phyloP scores from a whole-genome alignment of 192 early-diverging fungal species.

The Gamsiella multidivaricata region DNA sequence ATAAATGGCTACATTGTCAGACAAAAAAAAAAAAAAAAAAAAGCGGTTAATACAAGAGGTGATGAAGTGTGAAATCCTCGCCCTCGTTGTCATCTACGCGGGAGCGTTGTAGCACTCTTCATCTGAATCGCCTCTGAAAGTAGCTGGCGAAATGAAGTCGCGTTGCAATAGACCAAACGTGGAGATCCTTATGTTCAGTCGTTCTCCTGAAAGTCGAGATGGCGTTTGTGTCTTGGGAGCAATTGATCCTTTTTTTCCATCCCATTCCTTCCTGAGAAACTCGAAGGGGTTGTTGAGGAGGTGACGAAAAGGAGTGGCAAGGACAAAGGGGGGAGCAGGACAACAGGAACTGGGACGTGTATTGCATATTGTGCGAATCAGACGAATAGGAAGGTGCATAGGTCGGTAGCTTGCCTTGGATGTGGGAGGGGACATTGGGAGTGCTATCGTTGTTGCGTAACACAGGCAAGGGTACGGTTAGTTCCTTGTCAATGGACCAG shows the following conservation, averaged over 20 bases:
- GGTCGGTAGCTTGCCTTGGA: constrained; percentile 30
- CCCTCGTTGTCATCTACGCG: too few species aligned
- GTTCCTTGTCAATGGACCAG: background rate
- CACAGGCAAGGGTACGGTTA: background rate
- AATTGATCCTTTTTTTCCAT: constrained; percentile 1
- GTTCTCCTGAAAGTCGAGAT: constrained; percentile 8
- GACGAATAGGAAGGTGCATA: background rate
- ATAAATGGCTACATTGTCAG: constrained; percentile 24
- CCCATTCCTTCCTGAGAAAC: constrained; percentile 12
- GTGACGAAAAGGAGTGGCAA: background rate
- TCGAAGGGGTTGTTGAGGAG: constrained; percentile 10
- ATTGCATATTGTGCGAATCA: too few species aligned
- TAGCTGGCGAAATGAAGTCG: too few species aligned
- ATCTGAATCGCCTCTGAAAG: too few species aligned
- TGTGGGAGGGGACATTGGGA: constrained; percentile 34
- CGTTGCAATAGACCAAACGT: too few species aligned
- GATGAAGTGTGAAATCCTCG: too few species aligned
- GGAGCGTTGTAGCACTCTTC: background rate
- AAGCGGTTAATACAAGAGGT: constrained; percentile 1
- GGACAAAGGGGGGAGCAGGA: background rate
- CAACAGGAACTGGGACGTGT: background rate
- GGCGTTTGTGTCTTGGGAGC: background rate
- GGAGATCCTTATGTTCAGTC: too few species aligned
- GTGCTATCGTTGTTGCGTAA: constrained; percentile 7
- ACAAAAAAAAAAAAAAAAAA: background rate